Percentiles rank a stretch among this genome's conserved stretches.
These are phyloP conservation scores for Alternaria brassicae DNA, from an alignment of 2,329 filamentous ascomycete genomes.

Conservation along the genomic window DNA sequence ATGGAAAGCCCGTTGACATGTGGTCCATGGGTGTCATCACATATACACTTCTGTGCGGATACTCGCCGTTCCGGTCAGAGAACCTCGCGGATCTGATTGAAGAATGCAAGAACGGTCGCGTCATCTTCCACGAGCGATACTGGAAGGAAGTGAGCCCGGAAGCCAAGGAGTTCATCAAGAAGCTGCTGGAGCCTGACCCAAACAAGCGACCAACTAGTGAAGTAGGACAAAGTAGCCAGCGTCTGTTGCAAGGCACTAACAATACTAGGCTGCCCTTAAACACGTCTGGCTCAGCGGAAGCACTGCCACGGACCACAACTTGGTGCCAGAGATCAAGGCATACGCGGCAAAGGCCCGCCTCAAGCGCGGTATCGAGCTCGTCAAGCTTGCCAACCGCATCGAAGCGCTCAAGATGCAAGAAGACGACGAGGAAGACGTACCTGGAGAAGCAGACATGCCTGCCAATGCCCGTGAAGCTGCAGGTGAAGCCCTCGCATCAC, in stretches of 20 bases:
- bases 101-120: conserved; percentile 82
- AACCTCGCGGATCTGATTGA: conserved; percentile 92
- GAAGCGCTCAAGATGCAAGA: conserved; percentile 93
- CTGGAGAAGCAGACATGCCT: conserved; percentile 66
- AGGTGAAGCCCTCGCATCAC: conserved; percentile 50
- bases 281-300: conserved; percentile 92
- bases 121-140: conserved; percentile 96
- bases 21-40: conserved; percentile 99
- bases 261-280: conserved; percentile 71
- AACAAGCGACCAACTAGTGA: conserved; percentile 78
- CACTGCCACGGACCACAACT: conserved; percentile 92
- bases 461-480: conserved; percentile 67
- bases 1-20: conserved; percentile 98
- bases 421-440: conserved; percentile 78
- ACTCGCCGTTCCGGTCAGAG: conserved; percentile 97
- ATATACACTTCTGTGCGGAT: conserved; percentile 96
- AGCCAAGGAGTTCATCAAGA: conserved; percentile 91
- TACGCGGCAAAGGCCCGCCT: conserved; percentile 92
- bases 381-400: conserved; percentile 95
- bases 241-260: conserved; percentile 18
- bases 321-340: conserved; percentile 94
- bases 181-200: conserved; percentile 79
- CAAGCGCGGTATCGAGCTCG: conserved; percentile 90
- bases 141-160: conserved; percentile 97
- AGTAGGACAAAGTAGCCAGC: conserved; percentile 55